These are phyloP conservation scores for Salvia sclarea DNA, from an alignment of 305 asterid genomes.

Conservation along the genomic window DNA sequence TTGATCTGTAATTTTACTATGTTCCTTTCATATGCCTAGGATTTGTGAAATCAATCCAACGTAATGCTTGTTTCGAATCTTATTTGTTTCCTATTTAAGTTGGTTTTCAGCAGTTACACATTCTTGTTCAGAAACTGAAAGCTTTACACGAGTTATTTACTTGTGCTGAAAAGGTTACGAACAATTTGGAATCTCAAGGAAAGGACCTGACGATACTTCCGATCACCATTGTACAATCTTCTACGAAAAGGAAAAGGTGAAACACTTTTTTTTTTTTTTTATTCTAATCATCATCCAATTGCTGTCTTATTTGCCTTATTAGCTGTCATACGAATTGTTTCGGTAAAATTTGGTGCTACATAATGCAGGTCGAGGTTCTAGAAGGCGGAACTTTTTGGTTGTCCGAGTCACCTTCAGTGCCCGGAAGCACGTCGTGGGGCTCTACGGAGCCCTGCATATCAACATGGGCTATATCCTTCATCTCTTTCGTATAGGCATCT, in stretches of 20 bases:
- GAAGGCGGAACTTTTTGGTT: constrained; percentile 99
- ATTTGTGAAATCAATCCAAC: background rate
- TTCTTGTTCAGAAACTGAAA: constrained; percentile 11
- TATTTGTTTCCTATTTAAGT: constrained; percentile 9
- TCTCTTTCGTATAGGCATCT: constrained; percentile 17
- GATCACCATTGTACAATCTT: constrained; percentile 91
- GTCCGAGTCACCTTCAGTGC: constrained; percentile 97
- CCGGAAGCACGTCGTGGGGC: constrained; percentile 99
- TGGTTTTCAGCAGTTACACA: constrained; percentile 15
- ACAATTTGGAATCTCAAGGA: constrained; percentile 90
- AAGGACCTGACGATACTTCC: constrained; percentile 80
- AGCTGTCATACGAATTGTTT: constrained; percentile 6
- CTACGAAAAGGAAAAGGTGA: constrained; percentile 90
- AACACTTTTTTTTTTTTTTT: background rate
- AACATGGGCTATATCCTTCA: constrained; percentile 98
- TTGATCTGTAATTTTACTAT: background rate
- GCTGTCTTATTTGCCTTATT: background rate
- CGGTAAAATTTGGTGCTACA: constrained; percentile 24
- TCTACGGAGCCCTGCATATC: constrained; percentile 83
- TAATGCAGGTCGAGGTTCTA: constrained; percentile 77
- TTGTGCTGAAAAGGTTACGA: constrained; percentile 62
- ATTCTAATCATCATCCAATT: background rate
- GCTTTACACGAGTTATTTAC: constrained; percentile 27
- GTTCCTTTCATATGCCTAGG: background rate
- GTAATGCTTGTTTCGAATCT: background rate